These are phyloP conservation scores for Gossypium raimondii DNA, from an alignment of 345 rosid species.

Conservation along the genomic window DNA sequence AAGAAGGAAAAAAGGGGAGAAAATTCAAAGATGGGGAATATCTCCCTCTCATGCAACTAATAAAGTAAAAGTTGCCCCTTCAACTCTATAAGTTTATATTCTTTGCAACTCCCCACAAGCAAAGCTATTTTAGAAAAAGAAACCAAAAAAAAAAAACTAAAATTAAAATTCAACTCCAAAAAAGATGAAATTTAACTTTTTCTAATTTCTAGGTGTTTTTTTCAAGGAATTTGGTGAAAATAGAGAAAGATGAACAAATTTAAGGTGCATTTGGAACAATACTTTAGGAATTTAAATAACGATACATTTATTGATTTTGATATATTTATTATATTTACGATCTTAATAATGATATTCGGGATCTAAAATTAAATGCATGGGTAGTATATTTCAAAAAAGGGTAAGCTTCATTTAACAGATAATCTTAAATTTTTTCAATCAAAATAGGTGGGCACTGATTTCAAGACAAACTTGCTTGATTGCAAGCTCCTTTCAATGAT, in stretches of 20 bases:
- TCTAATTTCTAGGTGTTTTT: conserved; percentile 11
- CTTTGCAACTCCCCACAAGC: conserved; percentile 54
- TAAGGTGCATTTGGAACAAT: no score
- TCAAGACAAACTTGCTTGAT: neutral
- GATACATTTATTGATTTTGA: no score
- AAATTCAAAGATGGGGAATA: conserved; percentile 24
- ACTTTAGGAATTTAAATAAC: no score
- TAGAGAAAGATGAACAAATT: no score
- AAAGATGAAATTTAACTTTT: conserved; percentile 27
- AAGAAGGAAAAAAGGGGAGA: conserved; percentile 2
- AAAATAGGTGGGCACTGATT: no score
- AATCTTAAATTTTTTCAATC: no score
- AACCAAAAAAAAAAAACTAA: neutral
- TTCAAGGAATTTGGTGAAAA: no score
- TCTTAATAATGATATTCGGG: no score
- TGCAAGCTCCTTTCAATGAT: neutral
- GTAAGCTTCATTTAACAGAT: no score
- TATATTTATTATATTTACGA: no score
- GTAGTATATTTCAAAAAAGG: no score
- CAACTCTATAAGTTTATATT: conserved; percentile 25
- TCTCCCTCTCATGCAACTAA: conserved; percentile 27
- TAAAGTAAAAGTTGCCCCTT: conserved; percentile 31
- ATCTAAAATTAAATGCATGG: no score
- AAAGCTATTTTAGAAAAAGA: conserved; percentile 30
- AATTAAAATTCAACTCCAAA: conserved; percentile 11